Evolutionary conservation across 805 yeast genomes (phyloP).

Genomic region (Candida rishiriensis): DNA sequence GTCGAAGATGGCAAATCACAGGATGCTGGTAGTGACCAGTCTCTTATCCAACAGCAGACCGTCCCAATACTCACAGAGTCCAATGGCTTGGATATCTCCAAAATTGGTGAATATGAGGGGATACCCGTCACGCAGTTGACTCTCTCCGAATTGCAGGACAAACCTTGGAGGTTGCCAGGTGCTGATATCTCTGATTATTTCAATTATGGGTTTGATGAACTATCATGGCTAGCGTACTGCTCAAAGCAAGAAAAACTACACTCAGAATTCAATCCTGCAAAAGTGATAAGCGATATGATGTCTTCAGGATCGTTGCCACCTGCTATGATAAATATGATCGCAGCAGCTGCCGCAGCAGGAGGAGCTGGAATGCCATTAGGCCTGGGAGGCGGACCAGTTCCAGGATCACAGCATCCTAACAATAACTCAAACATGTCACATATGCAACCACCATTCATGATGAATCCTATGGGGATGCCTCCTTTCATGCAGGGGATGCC

Average conservation of each 20-base stretch:
- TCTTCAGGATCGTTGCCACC: constrained; percentile 29
- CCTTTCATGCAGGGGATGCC: constrained; percentile 15
- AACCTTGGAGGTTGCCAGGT: constrained; percentile 98
- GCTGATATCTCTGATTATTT: constrained; percentile 93
- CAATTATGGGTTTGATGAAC: constrained; percentile 94
- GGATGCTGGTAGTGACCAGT: constrained; percentile 12
- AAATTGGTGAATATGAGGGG: constrained; percentile 72
- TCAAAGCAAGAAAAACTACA: constrained; percentile 79
- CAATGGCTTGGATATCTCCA: constrained; percentile 58
- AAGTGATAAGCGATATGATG: constrained; percentile 62
- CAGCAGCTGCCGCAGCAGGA: constrained; percentile 25
- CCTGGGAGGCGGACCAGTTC: constrained; percentile 8
- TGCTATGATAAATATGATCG: constrained; percentile 22
- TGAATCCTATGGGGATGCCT: constrained; percentile 22
- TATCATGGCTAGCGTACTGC: constrained; percentile 92
- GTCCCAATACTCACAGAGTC: constrained; percentile 33
- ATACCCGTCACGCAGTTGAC: constrained; percentile 77
- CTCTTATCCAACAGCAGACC: constrained; percentile 24
- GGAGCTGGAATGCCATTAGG: constrained; percentile 17
- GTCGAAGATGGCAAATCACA: constrained; percentile 7
- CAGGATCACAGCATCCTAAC: constrained; percentile 14
- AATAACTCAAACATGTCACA: constrained; percentile 16
- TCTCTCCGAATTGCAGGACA: constrained; percentile 77
- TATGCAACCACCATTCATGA: constrained; percentile 30
- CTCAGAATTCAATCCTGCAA: constrained; percentile 78